These are phyloP conservation scores for Flueggea neowawraea DNA, from an alignment of 441 rosid genomes.

Conservation along the genomic window DNA sequence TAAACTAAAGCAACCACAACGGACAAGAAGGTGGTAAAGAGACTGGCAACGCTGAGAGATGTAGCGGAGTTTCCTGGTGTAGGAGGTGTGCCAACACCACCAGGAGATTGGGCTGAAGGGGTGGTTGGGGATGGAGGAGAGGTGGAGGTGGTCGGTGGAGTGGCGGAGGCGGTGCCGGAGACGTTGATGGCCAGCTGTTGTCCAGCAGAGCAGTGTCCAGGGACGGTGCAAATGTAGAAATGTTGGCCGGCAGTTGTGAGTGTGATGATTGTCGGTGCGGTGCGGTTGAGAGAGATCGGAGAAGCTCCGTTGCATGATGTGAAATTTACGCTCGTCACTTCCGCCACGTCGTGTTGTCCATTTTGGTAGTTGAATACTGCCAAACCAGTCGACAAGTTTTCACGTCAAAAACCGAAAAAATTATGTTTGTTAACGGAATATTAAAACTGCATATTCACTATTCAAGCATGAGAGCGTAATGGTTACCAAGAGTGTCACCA, in stretches of 20 bases:
- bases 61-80: conserved; percentile 33
- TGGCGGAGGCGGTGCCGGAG: conserved; percentile 12
- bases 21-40: conserved; percentile 19
- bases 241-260: conserved; percentile 30
- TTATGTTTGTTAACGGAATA: neutral
- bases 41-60: conserved; percentile 21
- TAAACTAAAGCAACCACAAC: conserved; percentile 28
- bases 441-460: neutral
- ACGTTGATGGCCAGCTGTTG: conserved; percentile 36
- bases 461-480: too few relatives aligned
- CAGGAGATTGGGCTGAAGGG: conserved; percentile 11
- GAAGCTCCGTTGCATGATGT: conserved; percentile 23
- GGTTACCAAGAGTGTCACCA: conserved; percentile 36
- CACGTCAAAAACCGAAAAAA: too few relatives aligned
- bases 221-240: conserved; percentile 23
- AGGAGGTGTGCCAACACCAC: conserved; percentile 24
- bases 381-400: neutral
- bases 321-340: conserved; percentile 20
- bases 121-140: conserved; percentile 11
- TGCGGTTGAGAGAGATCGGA: conserved; percentile 16
- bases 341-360: conserved; percentile 36
- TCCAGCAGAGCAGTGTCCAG: conserved; percentile 29
- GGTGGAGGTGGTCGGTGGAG: conserved; percentile 9
- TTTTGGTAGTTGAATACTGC: conserved; percentile 37
- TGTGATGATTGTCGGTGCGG: conserved; percentile 25